Percentiles rank a stretch among this genome's conserved stretches.
Evolutionary conservation across 345 rosid species (phyloP).

Genomic region (Moringa oleifera): DNA sequence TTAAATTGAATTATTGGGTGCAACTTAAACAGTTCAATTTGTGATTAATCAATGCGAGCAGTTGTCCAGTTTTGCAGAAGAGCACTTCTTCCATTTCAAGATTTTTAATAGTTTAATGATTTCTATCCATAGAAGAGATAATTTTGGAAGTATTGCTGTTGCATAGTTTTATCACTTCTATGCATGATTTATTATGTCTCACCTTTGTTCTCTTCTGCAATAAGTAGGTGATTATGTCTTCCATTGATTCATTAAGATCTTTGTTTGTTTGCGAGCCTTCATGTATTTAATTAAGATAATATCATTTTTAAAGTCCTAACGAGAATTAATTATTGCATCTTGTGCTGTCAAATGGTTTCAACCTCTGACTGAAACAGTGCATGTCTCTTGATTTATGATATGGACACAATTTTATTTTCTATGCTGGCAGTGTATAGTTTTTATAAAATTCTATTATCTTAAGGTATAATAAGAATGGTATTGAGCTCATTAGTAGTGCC

Average conservation of each 20-base stretch:
- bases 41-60: slow-evolving; percentile 13
- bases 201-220: slow-evolving; percentile 3
- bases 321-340: slow-evolving; percentile 18
- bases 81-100: too few species aligned
- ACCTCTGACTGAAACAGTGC: slow-evolving; percentile 37
- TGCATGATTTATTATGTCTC: slow-evolving; percentile 9
- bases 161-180: slow-evolving; percentile 9
- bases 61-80: too few species aligned
- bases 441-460: slow-evolving; percentile 9
- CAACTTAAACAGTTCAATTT: too few species aligned
- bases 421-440: slow-evolving; percentile 12
- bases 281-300: slow-evolving; percentile 20
- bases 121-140: background rate
- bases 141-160: background rate
- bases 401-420: slow-evolving; percentile 16
- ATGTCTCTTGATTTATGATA: slow-evolving; percentile 26
- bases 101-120: background rate
- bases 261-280: slow-evolving; percentile 33
- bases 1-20: too few species aligned
- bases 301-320: slow-evolving; percentile 16
- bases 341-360: slow-evolving; percentile 27
- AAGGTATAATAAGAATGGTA: background rate
- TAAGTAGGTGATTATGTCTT: slow-evolving; percentile 20
- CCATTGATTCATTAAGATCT: slow-evolving; percentile 37
- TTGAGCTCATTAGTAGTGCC: slow-evolving; percentile 7